Base-by-base conservation (phyloP, 495 filamentous ascomycete genomes). In the Penicillium roqueforti region DNA sequence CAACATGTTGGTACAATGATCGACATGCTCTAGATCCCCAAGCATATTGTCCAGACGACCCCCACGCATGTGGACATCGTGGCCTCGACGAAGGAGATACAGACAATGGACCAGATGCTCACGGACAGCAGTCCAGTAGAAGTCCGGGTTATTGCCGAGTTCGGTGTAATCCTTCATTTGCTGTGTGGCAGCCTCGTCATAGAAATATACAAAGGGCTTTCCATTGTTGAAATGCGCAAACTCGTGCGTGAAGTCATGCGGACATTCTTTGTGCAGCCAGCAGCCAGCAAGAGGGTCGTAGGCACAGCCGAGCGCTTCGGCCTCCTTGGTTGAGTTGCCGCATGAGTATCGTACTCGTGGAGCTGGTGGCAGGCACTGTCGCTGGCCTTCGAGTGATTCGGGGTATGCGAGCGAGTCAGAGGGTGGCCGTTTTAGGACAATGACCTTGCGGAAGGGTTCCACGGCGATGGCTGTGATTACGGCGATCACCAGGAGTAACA, bases 61-160 rank as follows among this genome's bases (percentile, higher is more conserved):
- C 3, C 56, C 56, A 23, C 56, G 51, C 56, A 58, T 55, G 11
- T 58, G 56, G 11, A 58, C 51, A 32, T 58, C 56, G 7, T 58
- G 56, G 0, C 56, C 56, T 11, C 56, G 39, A 14, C 56, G 45
- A 22, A 58, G 31, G 6, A 58, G 51, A 46, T 58, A 58, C 23
- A 58, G 32, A 34, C 56, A 58, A 39, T 58, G 56, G 19, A 58
- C 56, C 13, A 58, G 31, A 20, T 58, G 56, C 19, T 58, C 56
- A 8, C 56, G 56, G 5, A 55, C 40, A 11, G 44, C 44, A 26
- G 56, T 58, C 56, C 56, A 58, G 19, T 58, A 58, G 31, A 38
- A 44, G 20, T 45, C 53, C 6, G 31, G 44, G 25, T 55, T 58
- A 16, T 48, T 39, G 2, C 56, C 56, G 14, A 58, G 45, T 32